Evolutionary conservation across 225 moss, liverwort and hornwort genomes (phyloP), one percentile per base, ranked within the genome.

Genomic region (Pseudoscleropodium purum): DNA sequence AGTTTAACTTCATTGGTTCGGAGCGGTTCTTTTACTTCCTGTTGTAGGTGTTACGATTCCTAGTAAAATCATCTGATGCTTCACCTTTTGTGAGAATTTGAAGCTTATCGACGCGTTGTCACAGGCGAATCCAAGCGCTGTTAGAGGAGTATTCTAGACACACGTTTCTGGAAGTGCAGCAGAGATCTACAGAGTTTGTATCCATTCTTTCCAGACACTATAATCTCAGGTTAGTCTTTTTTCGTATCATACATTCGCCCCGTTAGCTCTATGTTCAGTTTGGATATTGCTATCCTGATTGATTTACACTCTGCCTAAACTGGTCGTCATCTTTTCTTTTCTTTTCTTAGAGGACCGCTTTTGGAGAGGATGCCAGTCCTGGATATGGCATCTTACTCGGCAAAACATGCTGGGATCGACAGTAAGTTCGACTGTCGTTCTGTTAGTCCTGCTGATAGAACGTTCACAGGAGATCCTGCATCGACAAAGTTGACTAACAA

Each of bases 341-440:
- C 85, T 90, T 90, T 67, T 88, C 83, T 61, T 91, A 99, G 99
- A 92, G 90, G 88, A 41, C 77, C 89, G 39, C 93, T 99, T 79
- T 65, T 97, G 80, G 97, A 96, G 87, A 95, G 96, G 90, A 96
- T 99, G 93, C 97, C 99, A 52, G 92, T 94, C 61, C 89, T 99
- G 92, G 96, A 97, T 77, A 94, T 96, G 87, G 89, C 85, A 87
- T 90, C 95, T 24, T 99, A 96, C 77, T 93, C 93, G 56, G 90
- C 89, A 75, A 96, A 94, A 91, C 94, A 95, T 90, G 93, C 95
- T 88, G 95, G 91, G 82, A 89, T 94, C 60, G 92, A 96, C 75
- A 87, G 47, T 29, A 91, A 79, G 63, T 87, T 90, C 61, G 90
- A 86, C 54, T 90, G 36, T 79, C 90, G 84, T 81, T 90, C 91